Percentiles rank a stretch among this genome's conserved stretches.
These are phyloP conservation scores for Penicillium riverlandense DNA, from an alignment of 495 filamentous ascomycete genomes.

Conservation along the genomic window DNA sequence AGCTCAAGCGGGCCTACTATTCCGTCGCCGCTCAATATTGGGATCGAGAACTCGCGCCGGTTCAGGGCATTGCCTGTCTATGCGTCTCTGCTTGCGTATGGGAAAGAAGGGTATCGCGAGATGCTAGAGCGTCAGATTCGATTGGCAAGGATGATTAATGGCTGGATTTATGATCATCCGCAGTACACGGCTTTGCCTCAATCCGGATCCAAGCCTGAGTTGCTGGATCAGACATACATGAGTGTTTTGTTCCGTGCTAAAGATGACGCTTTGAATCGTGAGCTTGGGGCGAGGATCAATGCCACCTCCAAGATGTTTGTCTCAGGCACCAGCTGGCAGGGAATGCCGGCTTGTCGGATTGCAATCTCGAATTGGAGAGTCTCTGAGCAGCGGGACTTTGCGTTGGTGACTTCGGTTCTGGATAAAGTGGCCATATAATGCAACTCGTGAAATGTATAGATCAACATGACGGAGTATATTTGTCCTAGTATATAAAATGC, in stretches of 20 bases:
- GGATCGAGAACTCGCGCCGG: constrained; percentile 84
- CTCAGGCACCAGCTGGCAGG: constrained; percentile 72
- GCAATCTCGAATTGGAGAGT: constrained; percentile 79
- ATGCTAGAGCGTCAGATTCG: constrained; percentile 68
- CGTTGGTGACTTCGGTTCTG: constrained; percentile 28
- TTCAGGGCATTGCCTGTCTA: constrained; percentile 89
- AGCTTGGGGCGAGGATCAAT: constrained; percentile 66
- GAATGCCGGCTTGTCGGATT: constrained; percentile 62
- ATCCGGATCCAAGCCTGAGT: constrained; percentile 20
- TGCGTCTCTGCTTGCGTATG: constrained; percentile 69
- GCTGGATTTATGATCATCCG: constrained; percentile 48
- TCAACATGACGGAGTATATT: no score
- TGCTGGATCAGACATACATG: constrained; percentile 55
- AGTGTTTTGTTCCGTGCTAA: constrained; percentile 76
- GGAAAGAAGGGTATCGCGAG: constrained; percentile 56
- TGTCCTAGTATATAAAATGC: no score
- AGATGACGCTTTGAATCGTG: constrained; percentile 55
- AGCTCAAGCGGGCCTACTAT: constrained; percentile 36
- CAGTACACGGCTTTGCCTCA: constrained; percentile 61
- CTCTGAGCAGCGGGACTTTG: constrained; percentile 29
- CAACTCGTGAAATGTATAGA: no score
- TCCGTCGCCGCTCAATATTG: constrained; percentile 78
- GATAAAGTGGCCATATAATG: constrained; percentile 12
- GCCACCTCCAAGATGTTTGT: constrained; percentile 70
- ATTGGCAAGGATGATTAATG: constrained; percentile 61